Percentiles rank a stretch among this genome's conserved stretches.
These are phyloP conservation scores for Ophiostoma sp. DNA, from an alignment of 2,329 filamentous ascomycete species.

Conservation along the genomic window DNA sequence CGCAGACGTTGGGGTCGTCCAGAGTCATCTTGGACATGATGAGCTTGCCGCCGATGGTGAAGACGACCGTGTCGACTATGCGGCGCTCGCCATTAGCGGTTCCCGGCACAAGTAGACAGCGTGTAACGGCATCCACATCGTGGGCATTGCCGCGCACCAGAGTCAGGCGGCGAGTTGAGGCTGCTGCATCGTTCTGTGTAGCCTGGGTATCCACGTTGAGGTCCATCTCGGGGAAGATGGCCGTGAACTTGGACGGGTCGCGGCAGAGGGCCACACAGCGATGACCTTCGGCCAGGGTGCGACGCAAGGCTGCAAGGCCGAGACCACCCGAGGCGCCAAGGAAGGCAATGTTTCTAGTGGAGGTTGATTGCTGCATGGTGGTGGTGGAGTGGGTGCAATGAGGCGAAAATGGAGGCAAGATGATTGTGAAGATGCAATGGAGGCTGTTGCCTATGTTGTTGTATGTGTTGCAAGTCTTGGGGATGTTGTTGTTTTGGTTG, in stretches of 20 bases:
- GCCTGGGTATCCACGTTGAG: not conserved
- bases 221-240: not conserved
- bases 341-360: constrained; percentile 45
- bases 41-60: constrained; percentile 47
- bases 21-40: constrained; percentile 39
- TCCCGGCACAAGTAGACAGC: constrained; percentile 35
- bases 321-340: constrained; percentile 55
- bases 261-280: constrained; percentile 53
- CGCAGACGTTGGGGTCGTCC: constrained; percentile 52
- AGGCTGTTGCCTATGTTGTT: not conserved
- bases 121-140: constrained; percentile 35
- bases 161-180: constrained; percentile 40
- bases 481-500: not conserved
- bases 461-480: not conserved
- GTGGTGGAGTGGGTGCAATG: not conserved
- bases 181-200: not conserved
- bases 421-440: not conserved
- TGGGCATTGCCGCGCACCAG: constrained; percentile 52
- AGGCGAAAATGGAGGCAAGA: not conserved
- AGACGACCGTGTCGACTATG: constrained; percentile 50
- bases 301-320: constrained; percentile 49
- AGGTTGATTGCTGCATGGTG: not conserved
- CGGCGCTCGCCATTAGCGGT: not conserved
- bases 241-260: constrained; percentile 49
- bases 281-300: constrained; percentile 48